phyloP scores from a whole-genome alignment of 768 basidiomycete genomes.

The Suillus clintonianus region DNA sequence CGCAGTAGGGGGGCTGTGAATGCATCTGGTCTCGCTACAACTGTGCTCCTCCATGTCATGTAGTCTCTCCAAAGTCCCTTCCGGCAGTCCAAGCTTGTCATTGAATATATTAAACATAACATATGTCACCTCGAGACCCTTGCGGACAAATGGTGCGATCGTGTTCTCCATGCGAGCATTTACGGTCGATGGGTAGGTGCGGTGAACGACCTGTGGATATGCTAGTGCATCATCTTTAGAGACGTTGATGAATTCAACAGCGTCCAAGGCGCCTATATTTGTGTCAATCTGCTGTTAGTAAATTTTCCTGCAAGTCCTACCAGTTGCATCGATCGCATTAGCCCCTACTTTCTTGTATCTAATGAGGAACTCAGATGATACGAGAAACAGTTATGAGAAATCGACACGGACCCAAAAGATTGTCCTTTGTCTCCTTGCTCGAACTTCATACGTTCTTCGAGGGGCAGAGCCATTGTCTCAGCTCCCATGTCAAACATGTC shows the following conservation, averaged over 20 bases:
- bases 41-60: conserved; percentile 51
- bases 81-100: conserved; percentile 52
- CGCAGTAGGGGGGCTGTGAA: conserved; percentile 48
- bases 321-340: conserved; percentile 61
- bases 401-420: conserved; percentile 36
- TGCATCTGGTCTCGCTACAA: conserved; percentile 58
- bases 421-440: conserved; percentile 43
- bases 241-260: conserved; percentile 65
- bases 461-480: conserved; percentile 40
- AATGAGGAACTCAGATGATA: not conserved
- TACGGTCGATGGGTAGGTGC: conserved; percentile 59
- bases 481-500: conserved; percentile 46
- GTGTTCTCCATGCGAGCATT: conserved; percentile 49
- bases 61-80: conserved; percentile 43
- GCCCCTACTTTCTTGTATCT: conserved; percentile 66
- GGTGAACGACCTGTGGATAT: conserved; percentile 52
- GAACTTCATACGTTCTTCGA: conserved; percentile 43
- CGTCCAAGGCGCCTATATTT: conserved; percentile 33
- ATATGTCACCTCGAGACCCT: conserved; percentile 57
- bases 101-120: conserved; percentile 59
- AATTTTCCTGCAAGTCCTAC: conserved; percentile 16
- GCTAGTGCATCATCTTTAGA: conserved; percentile 69
- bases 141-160: conserved; percentile 55
- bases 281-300: not conserved
- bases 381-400: not conserved